Base-by-base conservation (phyloP, 2,329 filamentous ascomycete species). In the Clonostachys rhizophaga region DNA sequence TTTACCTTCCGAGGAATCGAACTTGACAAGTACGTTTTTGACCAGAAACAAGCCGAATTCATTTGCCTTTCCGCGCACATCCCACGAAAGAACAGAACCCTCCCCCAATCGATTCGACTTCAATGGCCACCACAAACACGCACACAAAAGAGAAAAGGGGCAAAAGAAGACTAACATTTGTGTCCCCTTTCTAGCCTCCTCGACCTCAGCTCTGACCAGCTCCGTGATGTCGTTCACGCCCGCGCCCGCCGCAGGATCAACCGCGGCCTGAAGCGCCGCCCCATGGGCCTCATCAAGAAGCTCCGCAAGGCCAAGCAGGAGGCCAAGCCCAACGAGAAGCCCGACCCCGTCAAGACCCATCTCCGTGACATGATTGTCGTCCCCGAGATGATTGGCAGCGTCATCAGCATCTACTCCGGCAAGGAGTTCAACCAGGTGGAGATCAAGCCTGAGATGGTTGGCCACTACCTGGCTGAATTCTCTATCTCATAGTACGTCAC, bases 341-440 rank as follows among this genome's bases (percentile, higher is more conserved):
- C 92, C 71, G 91, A 96, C 71, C 83, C 94, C 68, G 92, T 97
- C 83, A 96, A 96, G 88, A 99, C 92, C 55, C 92, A 99, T 76
- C 87, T 99, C 68, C 91, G 92, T 77, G 87, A 99, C 83, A 99
- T 99, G 94, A 96, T 99, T 74, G 86, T 99, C 70, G 94, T 99
- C 64, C 94, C 94, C 66, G 94, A 99, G 84, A 97, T 99, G 94
- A 99, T 99, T 71, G 94, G 94, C 67, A 89, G 83, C 76, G 92
- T 99, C 67, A 88, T 99, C 67, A 94, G 91, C 72, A 94, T 99
- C 83, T 99, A 99, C 89, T 96, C 90, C 61, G 94, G 94, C 72
- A 99, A 99, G 87, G 91, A 97, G 79, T 99, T 99, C 89, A 99
- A 99, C 87, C 92, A 96, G 84, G 91, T 99, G 66, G 94, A 99